Percentiles rank a stretch among this genome's conserved stretches.
These are phyloP conservation scores for Antrodiella citrinella DNA, from an alignment of 768 basidiomycete species.

Conservation along the genomic window DNA sequence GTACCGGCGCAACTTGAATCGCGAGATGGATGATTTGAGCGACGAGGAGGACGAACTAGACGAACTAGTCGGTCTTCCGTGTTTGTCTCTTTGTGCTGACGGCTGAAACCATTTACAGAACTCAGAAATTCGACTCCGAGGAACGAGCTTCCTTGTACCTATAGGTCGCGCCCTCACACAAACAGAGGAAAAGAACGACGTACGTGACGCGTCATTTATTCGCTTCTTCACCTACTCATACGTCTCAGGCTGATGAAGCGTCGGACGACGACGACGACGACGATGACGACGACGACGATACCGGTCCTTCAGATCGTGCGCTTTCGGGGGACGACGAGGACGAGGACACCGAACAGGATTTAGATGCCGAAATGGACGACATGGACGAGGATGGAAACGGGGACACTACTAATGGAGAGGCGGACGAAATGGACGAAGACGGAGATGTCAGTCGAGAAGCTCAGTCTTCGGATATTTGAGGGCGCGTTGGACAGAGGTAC, in stretches of 20 bases:
- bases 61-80: constrained; percentile 43
- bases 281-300: constrained; percentile 40
- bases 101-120: constrained; percentile 32
- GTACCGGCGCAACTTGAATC: constrained; percentile 55
- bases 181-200: constrained; percentile 82
- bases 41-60: constrained; percentile 83
- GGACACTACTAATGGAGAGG: constrained; percentile 29
- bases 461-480: not conserved
- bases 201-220: constrained; percentile 22
- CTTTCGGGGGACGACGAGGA: constrained; percentile 35
- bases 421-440: constrained; percentile 22
- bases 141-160: constrained; percentile 60
- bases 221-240: not conserved
- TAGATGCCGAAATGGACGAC: constrained; percentile 61
- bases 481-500: not conserved
- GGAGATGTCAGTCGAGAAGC: not conserved
- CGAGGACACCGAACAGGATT: constrained; percentile 39
- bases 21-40: constrained; percentile 77
- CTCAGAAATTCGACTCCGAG: constrained; percentile 52
- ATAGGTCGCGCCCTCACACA: constrained; percentile 68
- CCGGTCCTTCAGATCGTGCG: constrained; percentile 30
- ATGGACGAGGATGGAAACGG: constrained; percentile 28
- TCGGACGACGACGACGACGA: constrained; percentile 35
- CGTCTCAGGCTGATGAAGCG: constrained; percentile 23
- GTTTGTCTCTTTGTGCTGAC: not conserved